Evolutionary conservation across 257 asterid species (phyloP), one percentile per base, ranked within the genome.

Genomic region (Capsicum baccatum): DNA sequence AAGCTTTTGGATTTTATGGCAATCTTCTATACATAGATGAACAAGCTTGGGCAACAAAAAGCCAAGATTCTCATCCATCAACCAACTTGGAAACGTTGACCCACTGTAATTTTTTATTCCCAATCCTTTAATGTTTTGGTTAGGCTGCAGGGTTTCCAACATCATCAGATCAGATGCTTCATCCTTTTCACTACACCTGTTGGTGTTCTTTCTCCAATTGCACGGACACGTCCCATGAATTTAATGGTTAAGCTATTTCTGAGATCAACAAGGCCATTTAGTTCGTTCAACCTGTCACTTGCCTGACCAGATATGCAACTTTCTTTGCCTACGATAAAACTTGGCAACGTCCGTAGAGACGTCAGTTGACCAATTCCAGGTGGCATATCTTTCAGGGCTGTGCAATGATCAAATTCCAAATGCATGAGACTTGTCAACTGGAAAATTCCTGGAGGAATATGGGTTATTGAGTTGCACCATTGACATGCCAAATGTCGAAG

Each of bases 281-380:
- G 48, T 14, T 79, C 83, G 33, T 57, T 26, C 66, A 79, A 57
- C 35, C 0, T 79, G 52, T 54, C 67, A 79, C 67, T 55, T 52
- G 33, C 83, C 15, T 33, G 21, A 55, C 79, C 79, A 71, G 57
- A 17, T 71, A 17, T 44, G 35, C 57, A 71, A 71, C 79, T 9
- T 71, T 79, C 50, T 57, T 26, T 0, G 35, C 66, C 52, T 37
- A 79, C 42, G 16, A 50, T 11, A 37, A 55, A 79, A 26, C 7
- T 0, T 55, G 21, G 26, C 55, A 79, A 50, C 8, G 47, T 79
- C 21, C 15, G 83, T 54, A 79, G 50, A 79, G 9, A 79, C 2
- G 52, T 79, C 83, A 79, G 55, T 79, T 79, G 66, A 66, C 48
- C 83, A 52, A 79, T 79, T 79, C 83, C 67, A 52, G 52, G 66